These are phyloP conservation scores for Atkinsonella hypoxylon DNA, from an alignment of 2,329 filamentous ascomycete species.

Conservation along the genomic window DNA sequence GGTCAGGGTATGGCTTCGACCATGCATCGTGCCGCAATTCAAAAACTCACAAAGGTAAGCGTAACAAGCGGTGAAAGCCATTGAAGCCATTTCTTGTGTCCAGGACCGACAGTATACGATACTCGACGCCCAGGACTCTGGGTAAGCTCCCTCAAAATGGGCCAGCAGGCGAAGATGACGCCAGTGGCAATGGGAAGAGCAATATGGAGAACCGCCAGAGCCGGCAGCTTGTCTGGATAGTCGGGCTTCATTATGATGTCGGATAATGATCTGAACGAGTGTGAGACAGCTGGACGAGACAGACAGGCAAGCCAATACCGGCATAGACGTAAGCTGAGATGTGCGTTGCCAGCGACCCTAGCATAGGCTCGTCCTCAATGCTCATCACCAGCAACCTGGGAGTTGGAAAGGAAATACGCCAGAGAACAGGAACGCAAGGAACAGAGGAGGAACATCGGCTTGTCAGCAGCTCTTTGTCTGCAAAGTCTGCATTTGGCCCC, in stretches of 20 bases:
- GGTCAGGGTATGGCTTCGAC: background rate
- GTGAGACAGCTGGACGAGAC: too few species aligned
- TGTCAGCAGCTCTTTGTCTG: too few species aligned
- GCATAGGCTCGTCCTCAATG: background rate
- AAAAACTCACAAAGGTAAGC: constrained; percentile 5
- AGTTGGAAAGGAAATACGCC: background rate
- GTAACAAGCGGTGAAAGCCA: background rate
- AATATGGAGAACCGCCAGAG: constrained; percentile 3
- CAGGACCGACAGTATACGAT: background rate
- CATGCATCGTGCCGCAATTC: background rate
- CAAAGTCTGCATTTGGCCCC: too few species aligned
- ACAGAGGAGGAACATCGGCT: too few species aligned
- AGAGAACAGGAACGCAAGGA: background rate
- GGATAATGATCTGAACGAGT: background rate
- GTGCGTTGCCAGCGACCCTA: background rate
- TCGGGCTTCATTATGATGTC: background rate
- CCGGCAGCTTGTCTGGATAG: background rate
- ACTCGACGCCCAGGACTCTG: constrained; percentile 2
- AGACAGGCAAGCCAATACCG: too few species aligned
- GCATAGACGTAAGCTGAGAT: background rate
- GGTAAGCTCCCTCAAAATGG: background rate
- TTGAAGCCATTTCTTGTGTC: background rate
- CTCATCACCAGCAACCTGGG: background rate
- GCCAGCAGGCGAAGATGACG: background rate
- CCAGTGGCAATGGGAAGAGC: constrained; percentile 1